Evolutionary conservation across 805 yeast genomes (phyloP), one percentile per base, ranked within the genome.

Genomic region (Sugiyamaella smithiae): DNA sequence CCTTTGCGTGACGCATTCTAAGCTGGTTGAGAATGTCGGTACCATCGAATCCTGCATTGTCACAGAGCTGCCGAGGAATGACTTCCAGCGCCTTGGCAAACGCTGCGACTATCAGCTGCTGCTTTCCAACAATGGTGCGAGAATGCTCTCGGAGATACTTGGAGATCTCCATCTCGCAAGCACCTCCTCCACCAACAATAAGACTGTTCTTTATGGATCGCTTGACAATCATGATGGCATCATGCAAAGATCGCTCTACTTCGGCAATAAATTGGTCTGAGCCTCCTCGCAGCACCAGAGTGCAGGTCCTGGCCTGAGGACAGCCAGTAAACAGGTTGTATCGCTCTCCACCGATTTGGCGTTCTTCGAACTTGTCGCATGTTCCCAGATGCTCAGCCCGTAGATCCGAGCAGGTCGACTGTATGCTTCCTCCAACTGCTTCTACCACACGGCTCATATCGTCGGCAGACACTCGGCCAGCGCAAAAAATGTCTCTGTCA

Each of bases 121-220:
- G 97, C 68, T 93, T 91, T 35, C 99, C 99, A 19, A 96, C 88
- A 59, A 93, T 86, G 16, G 88, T 78, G 62, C 84, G 83, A 20
- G 97, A 82, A 62, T 83, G 79, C 59, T 88, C 96, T 62, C 99
- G 80, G 59, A 93, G 75, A 66, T 85, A 81, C 66, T 81, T 88
- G 32, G 97, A 89, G 35, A 93, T 64, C 65, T 93, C 98, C 99
- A 93, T 93, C 70, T 93, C 99, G 55, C 89, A 85, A 29, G 99
- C 99, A 55, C 99, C 99, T 56, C 99, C 99, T 54, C 99, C 99
- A 11, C 96, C 98, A 50, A 93, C 99, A 57, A 93, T 82, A 24
- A 80, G 72, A 62, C 82, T 85, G 65, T 90, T 90, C 63, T 86
- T 83, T 36, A 93, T 81, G 1, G 98, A 95, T 60, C 99, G 79